Conservation (phyloP, 1,284 basidiomycete species). For the Vanrija sp. region DNA sequence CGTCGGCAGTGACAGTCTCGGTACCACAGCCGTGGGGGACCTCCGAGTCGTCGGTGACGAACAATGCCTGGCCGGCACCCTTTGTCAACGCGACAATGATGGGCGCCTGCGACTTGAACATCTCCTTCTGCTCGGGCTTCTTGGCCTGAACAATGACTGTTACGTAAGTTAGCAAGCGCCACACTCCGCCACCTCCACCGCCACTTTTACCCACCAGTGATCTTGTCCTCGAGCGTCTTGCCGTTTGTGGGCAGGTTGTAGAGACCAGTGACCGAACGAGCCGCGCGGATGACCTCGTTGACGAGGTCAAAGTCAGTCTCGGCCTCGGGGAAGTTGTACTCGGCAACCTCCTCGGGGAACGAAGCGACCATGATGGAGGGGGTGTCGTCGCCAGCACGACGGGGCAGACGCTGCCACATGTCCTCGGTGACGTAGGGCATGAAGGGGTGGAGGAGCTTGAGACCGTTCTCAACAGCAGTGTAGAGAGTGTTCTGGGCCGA, state of each 20-base stretch:
- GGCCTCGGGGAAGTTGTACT: conserved; percentile 67
- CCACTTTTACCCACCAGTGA: conserved; percentile 21
- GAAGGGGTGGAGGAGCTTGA: conserved; percentile 90
- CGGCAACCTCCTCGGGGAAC: conserved; percentile 63
- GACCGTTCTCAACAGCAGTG: conserved; percentile 85
- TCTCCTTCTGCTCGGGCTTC: conserved; percentile 58
- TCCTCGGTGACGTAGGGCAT: conserved; percentile 99
- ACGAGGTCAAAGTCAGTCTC: conserved; percentile 82
- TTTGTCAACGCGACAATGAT: conserved; percentile 84
- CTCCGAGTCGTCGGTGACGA: conserved; percentile 57
- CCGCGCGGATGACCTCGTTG: conserved; percentile 71
- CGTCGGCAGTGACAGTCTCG: conserved; percentile 67
- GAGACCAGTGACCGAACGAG: conserved; percentile 81
- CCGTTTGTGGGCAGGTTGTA: conserved; percentile 84
- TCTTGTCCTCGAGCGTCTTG: conserved; percentile 50
- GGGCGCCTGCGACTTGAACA: conserved; percentile 67
- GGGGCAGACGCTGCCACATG: conserved; percentile 91
- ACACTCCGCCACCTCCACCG: conserved; percentile 7
- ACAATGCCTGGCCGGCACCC: conserved; percentile 69
- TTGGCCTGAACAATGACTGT: conserved; percentile 76
- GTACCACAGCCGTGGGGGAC: conserved; percentile 88
- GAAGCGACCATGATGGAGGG: conserved; percentile 83
- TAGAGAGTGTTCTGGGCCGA: conserved; percentile 97
- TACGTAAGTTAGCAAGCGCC: neutral
- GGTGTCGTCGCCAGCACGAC: conserved; percentile 73